Percentiles rank a stretch among this genome's conserved stretches.
These are phyloP conservation scores for Halophytophthora polymorphica DNA, from an alignment of 352 stramenopile species.

Conservation along the genomic window DNA sequence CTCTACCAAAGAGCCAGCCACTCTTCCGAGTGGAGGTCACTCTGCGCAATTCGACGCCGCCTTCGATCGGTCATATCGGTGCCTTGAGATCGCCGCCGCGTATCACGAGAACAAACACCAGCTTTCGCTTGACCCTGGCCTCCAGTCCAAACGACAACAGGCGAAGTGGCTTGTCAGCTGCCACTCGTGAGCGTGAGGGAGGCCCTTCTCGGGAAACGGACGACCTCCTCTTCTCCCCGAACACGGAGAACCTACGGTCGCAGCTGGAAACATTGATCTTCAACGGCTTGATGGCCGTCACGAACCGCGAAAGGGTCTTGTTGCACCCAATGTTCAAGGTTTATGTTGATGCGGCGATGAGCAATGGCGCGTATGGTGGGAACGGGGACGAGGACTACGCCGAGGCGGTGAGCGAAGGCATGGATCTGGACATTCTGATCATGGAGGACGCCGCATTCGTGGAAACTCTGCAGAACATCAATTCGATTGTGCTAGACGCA, in stretches of 20 bases:
- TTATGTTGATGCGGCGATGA: slow-evolving; percentile 57
- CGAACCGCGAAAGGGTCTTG: slow-evolving; percentile 58
- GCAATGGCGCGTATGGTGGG: slow-evolving; percentile 34
- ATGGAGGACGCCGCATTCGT: slow-evolving; percentile 68
- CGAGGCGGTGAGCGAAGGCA: slow-evolving; percentile 39
- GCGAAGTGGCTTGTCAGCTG: too few species aligned
- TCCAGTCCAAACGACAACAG: neutral
- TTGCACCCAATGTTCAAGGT: slow-evolving; percentile 61
- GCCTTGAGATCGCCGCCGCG: neutral
- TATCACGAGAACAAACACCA: slow-evolving; percentile 2
- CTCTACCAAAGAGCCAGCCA: slow-evolving; percentile 11
- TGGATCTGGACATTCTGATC: slow-evolving; percentile 79
- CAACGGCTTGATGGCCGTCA: slow-evolving; percentile 62
- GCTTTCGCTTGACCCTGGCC: neutral
- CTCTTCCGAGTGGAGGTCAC: slow-evolving; percentile 79
- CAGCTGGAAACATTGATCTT: slow-evolving; percentile 72
- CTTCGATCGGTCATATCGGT: neutral
- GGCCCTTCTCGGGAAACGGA: slow-evolving; percentile 16
- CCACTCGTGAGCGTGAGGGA: neutral
- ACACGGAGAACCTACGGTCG: slow-evolving; percentile 47
- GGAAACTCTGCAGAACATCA: slow-evolving; percentile 51
- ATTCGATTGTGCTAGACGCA: slow-evolving; percentile 48
- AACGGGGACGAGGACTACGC: slow-evolving; percentile 38
- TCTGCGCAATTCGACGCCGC: slow-evolving; percentile 5
- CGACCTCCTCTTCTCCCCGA: slow-evolving; percentile 47